Conservation (phyloP, 805 yeast genomes). For the Kazachstania kunashirensis region DNA sequence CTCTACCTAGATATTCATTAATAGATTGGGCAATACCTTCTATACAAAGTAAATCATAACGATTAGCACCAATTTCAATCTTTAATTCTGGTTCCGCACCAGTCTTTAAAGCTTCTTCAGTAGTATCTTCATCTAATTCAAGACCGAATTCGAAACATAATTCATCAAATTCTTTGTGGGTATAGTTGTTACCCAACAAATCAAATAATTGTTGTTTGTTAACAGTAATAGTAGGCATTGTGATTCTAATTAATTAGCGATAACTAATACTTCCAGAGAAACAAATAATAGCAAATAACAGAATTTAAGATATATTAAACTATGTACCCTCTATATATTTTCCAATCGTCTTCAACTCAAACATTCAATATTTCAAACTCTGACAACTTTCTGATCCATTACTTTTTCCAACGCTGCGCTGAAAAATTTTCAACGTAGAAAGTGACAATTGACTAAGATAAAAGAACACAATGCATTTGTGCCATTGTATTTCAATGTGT, state of each 20-base stretch:
- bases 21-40: conserved; percentile 96
- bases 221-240: conserved; percentile 94
- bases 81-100: conserved; percentile 81
- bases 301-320: too few species aligned
- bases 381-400: too few species aligned
- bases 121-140: conserved; percentile 95
- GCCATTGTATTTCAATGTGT: neutral
- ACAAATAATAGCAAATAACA: too few species aligned
- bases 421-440: conserved; percentile 5
- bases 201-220: conserved; percentile 88
- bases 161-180: conserved; percentile 92
- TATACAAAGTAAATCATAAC: conserved; percentile 95
- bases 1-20: conserved; percentile 76
- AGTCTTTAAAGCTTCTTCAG: conserved; percentile 40
- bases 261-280: too few species aligned
- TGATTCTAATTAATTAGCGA: too few species aligned
- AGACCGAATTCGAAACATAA: conserved; percentile 95
- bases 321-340: too few species aligned
- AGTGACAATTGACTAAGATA: neutral
- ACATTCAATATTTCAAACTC: too few species aligned
- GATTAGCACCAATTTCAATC: conserved; percentile 95
- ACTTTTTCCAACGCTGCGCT: neutral
- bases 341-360: too few species aligned
- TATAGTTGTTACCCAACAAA: conserved; percentile 57
- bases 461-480: neutral